Percentiles rank a stretch among this genome's conserved stretches.
Evolutionary conservation across 2,329 filamentous ascomycete genomes (phyloP).

Genomic region (Cercospora sp.): DNA sequence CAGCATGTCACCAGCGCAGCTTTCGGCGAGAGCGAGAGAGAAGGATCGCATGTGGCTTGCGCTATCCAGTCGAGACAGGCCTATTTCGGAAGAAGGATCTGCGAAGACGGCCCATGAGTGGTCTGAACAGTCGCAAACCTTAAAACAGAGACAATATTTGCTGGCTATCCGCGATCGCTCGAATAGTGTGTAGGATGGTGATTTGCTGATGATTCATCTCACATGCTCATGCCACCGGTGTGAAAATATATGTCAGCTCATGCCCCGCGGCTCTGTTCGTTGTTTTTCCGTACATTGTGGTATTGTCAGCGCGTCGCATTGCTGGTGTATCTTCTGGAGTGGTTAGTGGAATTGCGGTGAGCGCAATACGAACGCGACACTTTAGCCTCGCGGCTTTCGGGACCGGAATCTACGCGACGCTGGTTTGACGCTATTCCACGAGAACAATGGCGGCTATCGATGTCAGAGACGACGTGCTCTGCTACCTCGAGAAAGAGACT

Average conservation of each 20-base stretch:
- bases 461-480: neutral
- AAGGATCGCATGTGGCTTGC: neutral
- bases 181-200: neutral
- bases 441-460: neutral
- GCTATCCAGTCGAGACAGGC: neutral
- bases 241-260: neutral
- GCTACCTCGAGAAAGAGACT: constrained; percentile 1
- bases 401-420: neutral
- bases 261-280: neutral
- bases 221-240: neutral
- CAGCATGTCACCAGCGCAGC: neutral
- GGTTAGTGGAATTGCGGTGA: neutral
- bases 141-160: neutral
- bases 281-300: neutral
- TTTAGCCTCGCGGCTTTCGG: neutral
- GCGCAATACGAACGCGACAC: neutral
- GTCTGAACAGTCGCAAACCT: neutral
- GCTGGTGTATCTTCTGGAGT: neutral
- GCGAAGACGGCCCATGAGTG: neutral
- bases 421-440: neutral
- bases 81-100: neutral
- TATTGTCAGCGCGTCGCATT: neutral
- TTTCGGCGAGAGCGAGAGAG: neutral
- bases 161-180: neutral
- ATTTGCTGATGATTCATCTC: neutral